Conservation (phyloP, 139 green algal species). For the Mychonastes homosphaera region DNA sequence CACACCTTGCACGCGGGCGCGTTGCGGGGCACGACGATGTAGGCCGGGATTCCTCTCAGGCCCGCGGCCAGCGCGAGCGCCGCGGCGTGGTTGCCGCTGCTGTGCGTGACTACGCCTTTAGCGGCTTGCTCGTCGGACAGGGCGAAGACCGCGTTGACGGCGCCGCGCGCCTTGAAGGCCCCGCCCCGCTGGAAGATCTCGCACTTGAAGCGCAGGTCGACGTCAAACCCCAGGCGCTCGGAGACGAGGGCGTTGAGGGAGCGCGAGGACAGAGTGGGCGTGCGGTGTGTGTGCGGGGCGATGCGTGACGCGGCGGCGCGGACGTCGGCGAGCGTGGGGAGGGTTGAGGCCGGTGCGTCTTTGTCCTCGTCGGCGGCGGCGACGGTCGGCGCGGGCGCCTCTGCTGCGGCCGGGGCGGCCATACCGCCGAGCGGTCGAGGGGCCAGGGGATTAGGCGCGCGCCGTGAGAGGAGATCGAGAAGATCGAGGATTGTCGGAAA, state of each 20-base stretch:
- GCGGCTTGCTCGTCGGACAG: constrained; percentile 34
- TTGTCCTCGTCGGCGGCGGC: too few relatives aligned
- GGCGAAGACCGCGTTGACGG: constrained; percentile 51
- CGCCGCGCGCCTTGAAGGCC: constrained; percentile 59
- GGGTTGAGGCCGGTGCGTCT: too few relatives aligned
- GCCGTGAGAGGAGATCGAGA: too few relatives aligned
- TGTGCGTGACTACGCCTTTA: constrained; percentile 59
- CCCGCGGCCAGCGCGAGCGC: constrained; percentile 43
- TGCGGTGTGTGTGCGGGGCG: constrained; percentile 18
- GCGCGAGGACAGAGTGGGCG: constrained; percentile 17
- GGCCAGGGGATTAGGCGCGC: too few relatives aligned
- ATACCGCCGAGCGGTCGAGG: too few relatives aligned
- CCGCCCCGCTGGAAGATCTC: constrained; percentile 51
- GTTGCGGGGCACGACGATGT: constrained; percentile 60
- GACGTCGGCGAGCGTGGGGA: constrained; percentile 24
- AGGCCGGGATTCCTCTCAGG: constrained; percentile 44
- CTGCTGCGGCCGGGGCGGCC: too few relatives aligned
- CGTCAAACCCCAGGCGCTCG: constrained; percentile 18
- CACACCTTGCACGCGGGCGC: constrained; percentile 56
- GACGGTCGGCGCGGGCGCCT: too few relatives aligned
- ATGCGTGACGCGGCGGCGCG: constrained; percentile 35
- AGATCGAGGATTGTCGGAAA: too few relatives aligned
- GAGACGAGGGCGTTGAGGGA: neutral
- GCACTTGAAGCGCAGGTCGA: constrained; percentile 57
- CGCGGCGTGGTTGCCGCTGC: constrained; percentile 27